phyloP scores from a whole-genome alignment of 257 asterid species.

The Gardenia jasminoides region DNA sequence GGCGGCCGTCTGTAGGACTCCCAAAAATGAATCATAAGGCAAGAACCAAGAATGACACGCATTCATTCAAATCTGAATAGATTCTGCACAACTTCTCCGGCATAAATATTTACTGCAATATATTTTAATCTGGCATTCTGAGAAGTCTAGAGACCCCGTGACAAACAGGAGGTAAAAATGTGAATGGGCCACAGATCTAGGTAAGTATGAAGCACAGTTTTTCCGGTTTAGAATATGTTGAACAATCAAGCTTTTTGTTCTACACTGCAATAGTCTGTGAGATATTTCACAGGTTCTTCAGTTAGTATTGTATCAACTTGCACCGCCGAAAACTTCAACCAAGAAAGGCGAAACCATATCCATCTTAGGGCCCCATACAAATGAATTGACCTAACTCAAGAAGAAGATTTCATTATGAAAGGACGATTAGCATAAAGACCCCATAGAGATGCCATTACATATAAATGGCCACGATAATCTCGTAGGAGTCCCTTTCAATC shows the following conservation, averaged over 20 bases:
- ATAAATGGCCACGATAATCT: not conserved
- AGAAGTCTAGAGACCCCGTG: not conserved
- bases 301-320: not conserved
- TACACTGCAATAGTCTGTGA: not conserved
- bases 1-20: too few relatives aligned
- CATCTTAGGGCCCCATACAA: conserved; percentile 9
- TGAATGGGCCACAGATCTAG: not conserved
- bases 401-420: not conserved
- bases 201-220: not conserved
- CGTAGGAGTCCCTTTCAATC: conserved; percentile 9
- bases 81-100: not conserved
- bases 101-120: not conserved
- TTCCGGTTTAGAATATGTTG: too few relatives aligned
- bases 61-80: not conserved
- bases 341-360: not conserved
- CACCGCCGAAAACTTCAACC: not conserved
- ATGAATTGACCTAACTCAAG: conserved; percentile 2
- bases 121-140: not conserved
- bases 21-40: too few relatives aligned
- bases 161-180: not conserved
- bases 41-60: not conserved
- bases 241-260: not conserved
- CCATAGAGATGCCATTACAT: conserved; percentile 5
- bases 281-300: not conserved
- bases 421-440: not conserved